Evolutionary conservation across 2,329 filamentous ascomycete species (phyloP).

Genomic region (Beauveria sp.): DNA sequence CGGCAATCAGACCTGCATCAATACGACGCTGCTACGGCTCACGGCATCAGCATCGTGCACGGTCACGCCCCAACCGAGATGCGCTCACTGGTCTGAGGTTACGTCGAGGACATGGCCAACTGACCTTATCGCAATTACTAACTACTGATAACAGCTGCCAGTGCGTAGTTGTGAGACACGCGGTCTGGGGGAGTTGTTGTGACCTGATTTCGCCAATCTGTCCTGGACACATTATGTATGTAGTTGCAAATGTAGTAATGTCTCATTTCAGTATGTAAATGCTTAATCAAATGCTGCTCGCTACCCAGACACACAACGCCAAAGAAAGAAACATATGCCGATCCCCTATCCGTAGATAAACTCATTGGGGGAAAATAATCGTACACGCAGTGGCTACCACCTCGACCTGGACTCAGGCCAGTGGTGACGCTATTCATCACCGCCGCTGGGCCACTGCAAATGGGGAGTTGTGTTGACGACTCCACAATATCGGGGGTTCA

Average conservation of each 20-base stretch:
- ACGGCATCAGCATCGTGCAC: conserved; percentile 3
- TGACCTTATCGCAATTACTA: neutral
- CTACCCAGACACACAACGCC: conserved; percentile 1
- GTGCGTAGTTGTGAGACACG: neutral
- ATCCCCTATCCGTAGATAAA: neutral
- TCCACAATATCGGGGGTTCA: conserved; percentile 1
- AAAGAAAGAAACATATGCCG: neutral
- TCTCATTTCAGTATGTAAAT: conserved; percentile 4
- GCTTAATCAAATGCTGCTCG: neutral
- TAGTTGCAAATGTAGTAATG: conserved; percentile 3
- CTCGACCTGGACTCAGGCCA: neutral
- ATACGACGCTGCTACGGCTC: conserved; percentile 2
- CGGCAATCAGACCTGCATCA: neutral
- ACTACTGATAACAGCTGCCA: neutral
- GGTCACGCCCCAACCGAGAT: neutral
- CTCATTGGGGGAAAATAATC: neutral
- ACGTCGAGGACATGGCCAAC: neutral
- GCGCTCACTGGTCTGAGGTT: neutral
- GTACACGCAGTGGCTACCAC: neutral
- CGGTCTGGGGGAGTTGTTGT: neutral
- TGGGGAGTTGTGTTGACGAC: neutral
- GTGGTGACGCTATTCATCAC: neutral
- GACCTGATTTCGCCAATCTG: neutral
- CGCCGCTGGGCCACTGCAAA: neutral
- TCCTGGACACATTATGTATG: neutral